A percentile compares a stretch with the other conserved stretches of the same genome.
Conservation (phyloP, 2,329 filamentous ascomycete genomes). For the Botrytis deweyae region DNA sequence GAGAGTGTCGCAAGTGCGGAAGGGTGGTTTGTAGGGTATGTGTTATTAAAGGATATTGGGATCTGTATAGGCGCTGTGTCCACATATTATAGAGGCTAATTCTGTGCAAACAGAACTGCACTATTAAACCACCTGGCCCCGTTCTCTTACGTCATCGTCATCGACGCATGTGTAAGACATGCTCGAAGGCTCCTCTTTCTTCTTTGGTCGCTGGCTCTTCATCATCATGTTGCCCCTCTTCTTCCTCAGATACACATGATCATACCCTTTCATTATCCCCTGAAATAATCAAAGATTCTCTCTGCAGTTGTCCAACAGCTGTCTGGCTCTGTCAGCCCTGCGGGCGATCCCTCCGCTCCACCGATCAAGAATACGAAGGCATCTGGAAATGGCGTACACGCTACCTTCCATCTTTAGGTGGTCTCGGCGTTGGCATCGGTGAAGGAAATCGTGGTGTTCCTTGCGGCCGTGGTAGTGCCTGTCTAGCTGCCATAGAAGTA, state of each 20-base stretch:
- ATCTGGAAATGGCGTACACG: conserved; percentile 90
- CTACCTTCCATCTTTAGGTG: conserved; percentile 77
- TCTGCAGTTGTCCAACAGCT: conserved; percentile 43
- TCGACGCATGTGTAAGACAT: conserved; percentile 76
- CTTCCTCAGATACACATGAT: conserved; percentile 3
- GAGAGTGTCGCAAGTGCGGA: conserved; percentile 75
- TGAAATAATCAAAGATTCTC: conserved; percentile 36
- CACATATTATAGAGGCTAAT: conserved; percentile 9
- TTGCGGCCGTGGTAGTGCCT: conserved; percentile 75
- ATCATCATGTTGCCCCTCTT: neutral
- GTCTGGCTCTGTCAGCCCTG: conserved; percentile 89
- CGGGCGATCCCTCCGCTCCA: conserved; percentile 65
- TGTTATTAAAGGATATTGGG: conserved; percentile 22
- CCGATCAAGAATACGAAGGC: conserved; percentile 58
- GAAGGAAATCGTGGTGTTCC: conserved; percentile 86
- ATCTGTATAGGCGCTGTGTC: neutral
- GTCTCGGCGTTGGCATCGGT: conserved; percentile 81
- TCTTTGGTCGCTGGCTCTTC: conserved; percentile 42
- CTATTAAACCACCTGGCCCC: conserved; percentile 74
- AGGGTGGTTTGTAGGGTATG: conserved; percentile 78
- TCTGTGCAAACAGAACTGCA: conserved; percentile 68
- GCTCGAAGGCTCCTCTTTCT: conserved; percentile 68
- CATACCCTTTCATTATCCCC: conserved; percentile 51
- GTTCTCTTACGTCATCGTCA: conserved; percentile 70
- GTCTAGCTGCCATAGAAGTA: conserved; percentile 72